phyloP scores from a whole-genome alignment of 1,139 yeast species.

The Saccharomyces hybrid region DNA sequence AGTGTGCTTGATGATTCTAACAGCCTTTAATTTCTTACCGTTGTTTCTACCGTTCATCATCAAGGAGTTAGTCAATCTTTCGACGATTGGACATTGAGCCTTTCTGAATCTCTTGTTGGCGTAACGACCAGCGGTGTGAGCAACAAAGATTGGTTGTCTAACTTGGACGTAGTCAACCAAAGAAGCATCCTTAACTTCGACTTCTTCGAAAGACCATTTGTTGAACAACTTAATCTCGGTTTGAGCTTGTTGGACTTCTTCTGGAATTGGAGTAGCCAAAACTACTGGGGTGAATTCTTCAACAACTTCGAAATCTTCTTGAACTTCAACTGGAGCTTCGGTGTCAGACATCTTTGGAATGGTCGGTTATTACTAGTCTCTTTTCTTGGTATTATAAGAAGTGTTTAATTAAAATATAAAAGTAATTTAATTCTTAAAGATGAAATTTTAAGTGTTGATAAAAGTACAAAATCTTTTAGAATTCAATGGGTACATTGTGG shows the following conservation, averaged over 20 bases:
- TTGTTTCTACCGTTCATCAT: slow-evolving; percentile 99
- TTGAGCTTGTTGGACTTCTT: slow-evolving; percentile 93
- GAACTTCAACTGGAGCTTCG: slow-evolving; percentile 44
- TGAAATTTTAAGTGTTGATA: background rate
- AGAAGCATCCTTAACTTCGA: slow-evolving; percentile 96
- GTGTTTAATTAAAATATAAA: background rate
- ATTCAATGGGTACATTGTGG: background rate
- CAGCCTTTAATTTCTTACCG: slow-evolving; percentile 99
- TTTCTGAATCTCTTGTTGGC: slow-evolving; percentile 99
- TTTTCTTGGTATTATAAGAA: background rate
- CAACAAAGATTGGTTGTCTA: slow-evolving; percentile 94
- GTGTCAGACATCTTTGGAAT: slow-evolving; percentile 34
- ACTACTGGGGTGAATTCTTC: slow-evolving; percentile 72
- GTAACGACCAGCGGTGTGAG: slow-evolving; percentile 99
- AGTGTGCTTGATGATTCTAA: slow-evolving; percentile 98
- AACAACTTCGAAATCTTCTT: slow-evolving; percentile 61
- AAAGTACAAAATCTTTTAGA: background rate
- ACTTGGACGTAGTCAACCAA: slow-evolving; percentile 97
- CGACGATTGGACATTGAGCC: slow-evolving; percentile 99
- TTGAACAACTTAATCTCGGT: slow-evolving; percentile 96
- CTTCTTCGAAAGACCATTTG: slow-evolving; percentile 98
- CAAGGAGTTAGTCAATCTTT: slow-evolving; percentile 98
- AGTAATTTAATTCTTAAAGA: background rate
- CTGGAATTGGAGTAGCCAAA: slow-evolving; percentile 93
- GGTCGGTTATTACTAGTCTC: slow-evolving; percentile 1